Conservation (phyloP, 352 stramenopile species). For the Phytophthora nicotianae region DNA sequence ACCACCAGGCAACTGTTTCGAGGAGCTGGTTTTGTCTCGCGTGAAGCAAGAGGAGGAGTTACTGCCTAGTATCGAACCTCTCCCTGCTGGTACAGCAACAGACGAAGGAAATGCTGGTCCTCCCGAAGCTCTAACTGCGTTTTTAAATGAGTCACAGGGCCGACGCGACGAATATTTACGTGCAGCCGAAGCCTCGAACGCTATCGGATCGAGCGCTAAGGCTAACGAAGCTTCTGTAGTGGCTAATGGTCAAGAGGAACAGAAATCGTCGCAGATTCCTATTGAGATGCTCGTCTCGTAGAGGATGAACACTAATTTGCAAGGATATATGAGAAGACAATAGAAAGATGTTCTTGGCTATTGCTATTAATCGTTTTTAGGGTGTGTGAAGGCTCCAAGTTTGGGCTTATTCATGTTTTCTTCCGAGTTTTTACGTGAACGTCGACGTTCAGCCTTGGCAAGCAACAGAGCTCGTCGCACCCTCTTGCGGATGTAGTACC, state of each 20-base stretch:
- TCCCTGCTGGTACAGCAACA: conserved; percentile 1
- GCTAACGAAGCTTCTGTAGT: conserved; percentile 11
- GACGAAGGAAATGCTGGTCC: conserved; percentile 8
- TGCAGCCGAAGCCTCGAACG: conserved; percentile 33
- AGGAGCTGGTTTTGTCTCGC: conserved; percentile 45
- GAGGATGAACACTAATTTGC: conserved; percentile 16
- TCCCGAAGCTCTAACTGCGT: conserved; percentile 28
- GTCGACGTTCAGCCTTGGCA: conserved; percentile 91
- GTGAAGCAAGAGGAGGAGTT: conserved; percentile 47
- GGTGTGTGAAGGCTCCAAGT: conserved; percentile 57
- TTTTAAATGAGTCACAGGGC: conserved; percentile 41
- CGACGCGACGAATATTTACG: conserved; percentile 56
- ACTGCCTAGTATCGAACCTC: conserved; percentile 30
- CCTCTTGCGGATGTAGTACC: conserved; percentile 86
- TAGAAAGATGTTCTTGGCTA: conserved; percentile 24
- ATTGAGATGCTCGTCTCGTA: conserved; percentile 81
- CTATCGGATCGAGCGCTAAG: conserved; percentile 19
- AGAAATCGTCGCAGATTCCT: conserved; percentile 52
- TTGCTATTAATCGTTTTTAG: conserved; percentile 54
- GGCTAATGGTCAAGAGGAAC: conserved; percentile 11
- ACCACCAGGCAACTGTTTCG: conserved; percentile 59
- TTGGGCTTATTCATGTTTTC: conserved; percentile 53
- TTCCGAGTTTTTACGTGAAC: conserved; percentile 79
- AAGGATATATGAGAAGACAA: conserved; percentile 20
- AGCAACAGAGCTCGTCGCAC: conserved; percentile 79